Base-by-base conservation (phyloP, 805 yeast genomes). In the Myxozyma sirexii region DNA sequence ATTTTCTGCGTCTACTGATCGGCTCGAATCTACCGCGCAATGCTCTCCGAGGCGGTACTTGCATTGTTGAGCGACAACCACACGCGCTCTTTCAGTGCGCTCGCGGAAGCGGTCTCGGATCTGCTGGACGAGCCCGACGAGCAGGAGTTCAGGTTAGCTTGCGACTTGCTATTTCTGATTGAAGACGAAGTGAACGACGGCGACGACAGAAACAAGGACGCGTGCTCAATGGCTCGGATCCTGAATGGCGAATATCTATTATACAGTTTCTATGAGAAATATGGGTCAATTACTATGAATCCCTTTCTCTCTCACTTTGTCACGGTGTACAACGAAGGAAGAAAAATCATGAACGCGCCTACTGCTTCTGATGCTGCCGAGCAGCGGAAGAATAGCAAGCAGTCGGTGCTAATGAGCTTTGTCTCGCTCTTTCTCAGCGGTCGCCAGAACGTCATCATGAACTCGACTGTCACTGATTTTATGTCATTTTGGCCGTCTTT, bases 221-320 rank as follows among this genome's bases (percentile, higher is more conserved):
- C 27, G 8, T 15, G 17, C 21, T 48, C 38, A 24, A 45, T 56
- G 8, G 51, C 60, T 1, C 45, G 39, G 37, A 29, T 54, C 21
- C 55, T 57, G n/a, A 57, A 60, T 27, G 64, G 55, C 35, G 64
- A 60, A 46, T 60, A 39, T 51, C 29, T 60, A 19, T 44, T 60
- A 13, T 60, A 37, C 55, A 56, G 31, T 47, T 37, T 60, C 23
- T 60, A 60, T 56, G 58, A 57, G 45, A 51, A 23, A 21, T 57
- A 53, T 38, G 61, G 57, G 13, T 31, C 53, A 33, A 49, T 60
- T 8, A 62, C 48, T 4, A 27, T 60, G 55, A 60, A 60, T 44
- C 64, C 64, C 12, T 60, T 60, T 42, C 51, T 60, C 26, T 49
- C 62, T 17, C 64, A 60, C 38, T 60, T 60, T 35, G 46, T 60